Base-by-base conservation (phyloP, 306 rosid genomes). In the Medicago arabica region DNA sequence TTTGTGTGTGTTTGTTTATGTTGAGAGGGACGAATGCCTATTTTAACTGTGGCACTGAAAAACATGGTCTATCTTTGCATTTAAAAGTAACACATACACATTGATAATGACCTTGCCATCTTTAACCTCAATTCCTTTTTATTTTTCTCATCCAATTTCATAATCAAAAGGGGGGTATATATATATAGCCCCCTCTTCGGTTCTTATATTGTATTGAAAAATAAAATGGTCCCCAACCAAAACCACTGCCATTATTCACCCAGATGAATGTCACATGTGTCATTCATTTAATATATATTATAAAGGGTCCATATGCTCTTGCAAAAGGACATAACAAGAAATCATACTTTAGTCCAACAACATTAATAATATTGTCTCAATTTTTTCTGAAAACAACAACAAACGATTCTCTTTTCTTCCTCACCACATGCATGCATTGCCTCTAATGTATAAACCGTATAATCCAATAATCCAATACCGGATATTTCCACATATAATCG, bases 11-110 rank as follows among this genome's bases (percentile, higher is more conserved):
- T 72, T 64, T 76, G 86, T 84, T 75, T 85, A 61, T 60, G 86
- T 64, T 90, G 98, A 93, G 88, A 90, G 88, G 74, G 96, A 93
- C 93, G 82, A 84, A 74, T 80, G 85, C 81, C 82, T 85, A 83
- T 83, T 80, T 80, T 88, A 89, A 88, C 96, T 85, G 81, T 86
- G 96, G 96, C 98, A 93, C 98, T 93, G 98, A 93, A 93, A 93
- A 91, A 86, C 96, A 93, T 91, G 97, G 68, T 34, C 44, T 81
- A 40, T 69, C 31, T 67, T 76, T 73, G 78, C 83, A 78, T 84
- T 89, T 85, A 75, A 76, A 79, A 83, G 69, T 14, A 79, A 39
- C 86, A 70, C 84, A 87, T 81, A 87, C 82, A 83, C 92, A 67
- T 4, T 64, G 96, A 90, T 82, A 86, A 93, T 70, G 97, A 91